Conservation (phyloP, 768 basidiomycete genomes). For the Leccinum imitatum region DNA sequence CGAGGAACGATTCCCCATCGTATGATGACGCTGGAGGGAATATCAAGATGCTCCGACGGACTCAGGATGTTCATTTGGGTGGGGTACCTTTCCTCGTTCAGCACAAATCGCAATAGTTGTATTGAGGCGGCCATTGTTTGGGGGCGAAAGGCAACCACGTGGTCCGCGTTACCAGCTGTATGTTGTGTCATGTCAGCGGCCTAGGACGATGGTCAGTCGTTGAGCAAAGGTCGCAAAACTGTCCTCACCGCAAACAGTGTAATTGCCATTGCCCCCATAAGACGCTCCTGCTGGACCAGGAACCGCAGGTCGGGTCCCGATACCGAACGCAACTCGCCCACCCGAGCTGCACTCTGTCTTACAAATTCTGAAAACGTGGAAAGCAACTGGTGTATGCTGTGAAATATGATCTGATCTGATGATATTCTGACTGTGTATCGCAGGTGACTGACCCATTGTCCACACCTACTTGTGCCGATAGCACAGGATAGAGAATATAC, state of each 20-base stretch:
- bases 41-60: conserved; percentile 35
- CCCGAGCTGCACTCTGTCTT: conserved; percentile 18
- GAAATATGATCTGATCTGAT: conserved; percentile 3
- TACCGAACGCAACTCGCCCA: conserved; percentile 11
- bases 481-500: conserved; percentile 50
- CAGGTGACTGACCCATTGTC: conserved; percentile 23
- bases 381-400: conserved; percentile 14
- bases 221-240: neutral
- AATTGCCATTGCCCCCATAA: conserved; percentile 36
- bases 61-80: conserved; percentile 6
- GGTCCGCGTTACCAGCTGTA: neutral
- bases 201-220: conserved; percentile 12
- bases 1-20: conserved; percentile 54
- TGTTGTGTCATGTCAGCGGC: conserved; percentile 19
- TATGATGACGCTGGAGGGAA: conserved; percentile 51
- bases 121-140: conserved; percentile 45
- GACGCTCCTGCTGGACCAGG: conserved; percentile 28
- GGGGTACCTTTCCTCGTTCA: conserved; percentile 30
- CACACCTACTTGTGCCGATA: conserved; percentile 13
- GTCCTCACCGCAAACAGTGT: conserved; percentile 37
- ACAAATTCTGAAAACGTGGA: conserved; percentile 22
- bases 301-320: conserved; percentile 7
- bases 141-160: conserved; percentile 40
- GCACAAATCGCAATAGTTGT: conserved; percentile 41
- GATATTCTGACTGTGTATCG: neutral